Conservation (phyloP, 345 rosid species). For the Diplotaxis tenuifolia region DNA sequence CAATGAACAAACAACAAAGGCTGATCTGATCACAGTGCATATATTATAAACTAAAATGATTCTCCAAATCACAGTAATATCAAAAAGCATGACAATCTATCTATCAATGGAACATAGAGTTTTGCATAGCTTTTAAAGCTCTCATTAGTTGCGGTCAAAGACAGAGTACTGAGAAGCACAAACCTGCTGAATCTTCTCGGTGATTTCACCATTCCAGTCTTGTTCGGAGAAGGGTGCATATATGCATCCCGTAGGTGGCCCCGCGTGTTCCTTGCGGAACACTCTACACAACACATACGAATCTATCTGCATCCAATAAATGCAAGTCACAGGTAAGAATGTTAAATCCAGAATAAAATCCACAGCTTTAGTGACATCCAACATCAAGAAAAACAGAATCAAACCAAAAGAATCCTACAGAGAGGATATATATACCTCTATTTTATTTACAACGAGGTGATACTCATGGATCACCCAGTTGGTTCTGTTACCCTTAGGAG, state of each 20-base stretch:
- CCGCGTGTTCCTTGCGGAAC: slow-evolving; percentile 23
- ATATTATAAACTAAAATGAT: not conserved
- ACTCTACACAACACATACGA: slow-evolving; percentile 70
- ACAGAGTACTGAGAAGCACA: not conserved
- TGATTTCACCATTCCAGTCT: slow-evolving; percentile 50
- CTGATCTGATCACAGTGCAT: not conserved
- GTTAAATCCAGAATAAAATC: not conserved
- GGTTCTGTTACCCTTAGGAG: slow-evolving; percentile 60
- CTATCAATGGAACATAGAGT: not conserved
- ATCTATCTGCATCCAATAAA: slow-evolving; percentile 40
- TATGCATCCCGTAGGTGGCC: not conserved
- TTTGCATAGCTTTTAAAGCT: not conserved
- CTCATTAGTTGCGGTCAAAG: not conserved
- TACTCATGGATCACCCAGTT: slow-evolving; percentile 90
- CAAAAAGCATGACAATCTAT: not conserved
- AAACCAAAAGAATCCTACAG: not conserved
- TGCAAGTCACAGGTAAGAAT: not conserved
- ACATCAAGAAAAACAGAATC: not conserved
- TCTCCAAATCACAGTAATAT: not conserved
- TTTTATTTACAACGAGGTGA: slow-evolving; percentile 46
- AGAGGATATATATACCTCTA: slow-evolving; percentile 37
- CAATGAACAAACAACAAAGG: not conserved
- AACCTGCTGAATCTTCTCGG: not conserved
- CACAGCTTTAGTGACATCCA: not conserved
- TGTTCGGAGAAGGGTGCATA: slow-evolving; percentile 9